These are phyloP conservation scores for Elymus sibiricus DNA, from an alignment of 176 grass and related monocot genomes.

Conservation along the genomic window DNA sequence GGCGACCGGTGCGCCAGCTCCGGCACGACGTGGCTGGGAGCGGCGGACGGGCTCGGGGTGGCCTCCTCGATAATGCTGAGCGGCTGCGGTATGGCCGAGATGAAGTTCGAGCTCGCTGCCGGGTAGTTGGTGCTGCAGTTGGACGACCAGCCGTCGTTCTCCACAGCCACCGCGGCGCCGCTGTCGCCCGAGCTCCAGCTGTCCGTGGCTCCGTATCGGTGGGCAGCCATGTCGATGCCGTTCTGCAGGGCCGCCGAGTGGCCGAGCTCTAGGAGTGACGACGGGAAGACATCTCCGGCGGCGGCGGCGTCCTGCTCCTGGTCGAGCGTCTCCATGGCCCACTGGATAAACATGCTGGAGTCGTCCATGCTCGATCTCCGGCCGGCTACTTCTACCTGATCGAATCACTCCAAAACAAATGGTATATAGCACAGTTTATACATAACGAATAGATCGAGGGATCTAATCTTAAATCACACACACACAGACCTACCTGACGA, in stretches of 20 bases:
- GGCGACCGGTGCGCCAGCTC: neutral
- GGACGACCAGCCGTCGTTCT: no score
- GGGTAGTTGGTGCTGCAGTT: no score
- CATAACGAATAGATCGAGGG: neutral
- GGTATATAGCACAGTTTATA: neutral
- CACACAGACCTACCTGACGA: no score
- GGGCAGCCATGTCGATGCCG: no score
- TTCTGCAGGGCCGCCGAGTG: no score
- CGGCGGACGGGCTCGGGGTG: neutral
- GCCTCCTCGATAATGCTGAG: neutral
- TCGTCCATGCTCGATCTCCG: constrained; percentile 19
- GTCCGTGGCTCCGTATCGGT: no score
- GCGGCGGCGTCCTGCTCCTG: constrained; percentile 6
- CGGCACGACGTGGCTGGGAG: neutral
- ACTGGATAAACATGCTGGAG: constrained; percentile 36
- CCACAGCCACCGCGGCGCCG: no score
- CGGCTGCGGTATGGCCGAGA: no score
- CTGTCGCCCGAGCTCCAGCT: no score
- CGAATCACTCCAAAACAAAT: neutral
- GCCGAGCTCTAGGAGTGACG: no score
- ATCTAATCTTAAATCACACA: neutral
- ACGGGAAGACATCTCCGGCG: neutral
- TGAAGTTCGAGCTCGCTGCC: no score
- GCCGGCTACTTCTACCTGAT: neutral
- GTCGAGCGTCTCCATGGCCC: constrained; percentile 30